phyloP scores from a whole-genome alignment of 2,329 filamentous ascomycete genomes.

The Harringtonia aguacate region DNA sequence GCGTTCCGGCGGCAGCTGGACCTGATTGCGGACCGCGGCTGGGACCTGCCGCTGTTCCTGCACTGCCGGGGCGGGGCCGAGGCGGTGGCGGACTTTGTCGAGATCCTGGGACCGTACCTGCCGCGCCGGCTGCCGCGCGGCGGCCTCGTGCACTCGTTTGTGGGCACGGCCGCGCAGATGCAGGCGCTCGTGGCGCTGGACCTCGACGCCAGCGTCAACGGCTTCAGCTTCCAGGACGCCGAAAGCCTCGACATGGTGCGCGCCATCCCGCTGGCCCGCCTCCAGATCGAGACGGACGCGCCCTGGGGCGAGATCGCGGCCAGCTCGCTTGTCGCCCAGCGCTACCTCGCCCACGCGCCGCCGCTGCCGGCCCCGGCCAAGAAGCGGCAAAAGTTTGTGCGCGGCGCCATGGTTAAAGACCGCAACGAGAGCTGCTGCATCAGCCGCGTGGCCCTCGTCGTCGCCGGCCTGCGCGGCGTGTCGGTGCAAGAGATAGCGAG shows the following conservation, averaged over 20 bases:
- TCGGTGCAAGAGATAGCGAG: constrained; percentile 29
- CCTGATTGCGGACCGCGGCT: constrained; percentile 20
- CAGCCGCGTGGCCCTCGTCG: constrained; percentile 32
- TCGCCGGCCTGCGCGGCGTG: constrained; percentile 35
- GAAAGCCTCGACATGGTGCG: constrained; percentile 19
- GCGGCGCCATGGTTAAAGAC: constrained; percentile 35
- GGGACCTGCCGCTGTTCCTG: constrained; percentile 26
- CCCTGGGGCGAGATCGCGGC: constrained; percentile 34
- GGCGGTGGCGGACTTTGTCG: constrained; percentile 30
- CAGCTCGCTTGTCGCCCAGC: constrained; percentile 20
- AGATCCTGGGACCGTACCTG: constrained; percentile 28
- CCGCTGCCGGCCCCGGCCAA: constrained; percentile 26
- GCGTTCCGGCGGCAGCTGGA: constrained; percentile 31
- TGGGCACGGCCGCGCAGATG: constrained; percentile 18
- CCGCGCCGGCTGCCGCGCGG: constrained; percentile 19
- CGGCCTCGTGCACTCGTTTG: constrained; percentile 28
- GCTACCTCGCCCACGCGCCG: constrained; percentile 26
- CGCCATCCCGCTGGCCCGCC: constrained; percentile 24
- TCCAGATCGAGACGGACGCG: constrained; percentile 37
- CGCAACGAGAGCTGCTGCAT: constrained; percentile 40
- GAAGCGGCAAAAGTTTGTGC: constrained; percentile 38
- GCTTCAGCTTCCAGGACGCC: constrained; percentile 31
- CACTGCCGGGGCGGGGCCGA: constrained; percentile 26
- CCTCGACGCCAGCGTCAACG: constrained; percentile 25
- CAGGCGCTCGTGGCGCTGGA: background rate